Percentiles rank a stretch among this genome's conserved stretches.
Conservation (phyloP, 805 yeast species). For the Myxozyma kluyveri region DNA sequence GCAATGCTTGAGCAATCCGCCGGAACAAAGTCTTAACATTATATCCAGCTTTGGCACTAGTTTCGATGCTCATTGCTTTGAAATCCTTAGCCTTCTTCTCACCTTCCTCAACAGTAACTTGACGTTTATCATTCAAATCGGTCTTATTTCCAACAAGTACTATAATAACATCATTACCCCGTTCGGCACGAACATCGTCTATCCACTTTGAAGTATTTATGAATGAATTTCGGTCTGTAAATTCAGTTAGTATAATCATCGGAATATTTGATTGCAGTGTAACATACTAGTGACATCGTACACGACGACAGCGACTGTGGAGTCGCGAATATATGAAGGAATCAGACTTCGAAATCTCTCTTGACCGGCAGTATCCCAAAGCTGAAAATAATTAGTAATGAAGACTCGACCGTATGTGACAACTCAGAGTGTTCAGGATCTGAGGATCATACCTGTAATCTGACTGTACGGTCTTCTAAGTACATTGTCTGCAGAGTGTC, state of each 20-base stretch:
- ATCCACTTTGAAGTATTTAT: conserved; percentile 86
- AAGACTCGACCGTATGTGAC: no score
- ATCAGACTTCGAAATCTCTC: conserved; percentile 92
- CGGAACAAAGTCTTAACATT: conserved; percentile 88
- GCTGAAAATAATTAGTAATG: no score
- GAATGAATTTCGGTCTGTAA: conserved; percentile 58
- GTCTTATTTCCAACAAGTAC: conserved; percentile 92
- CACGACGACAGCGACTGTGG: conserved; percentile 95
- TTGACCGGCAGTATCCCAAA: conserved; percentile 91
- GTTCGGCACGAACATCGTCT: conserved; percentile 88
- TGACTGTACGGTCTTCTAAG: conserved; percentile 89
- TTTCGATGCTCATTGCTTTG: conserved; percentile 83
- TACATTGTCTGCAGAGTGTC: conserved; percentile 63
- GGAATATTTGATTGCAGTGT: background rate
- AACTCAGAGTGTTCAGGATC: background rate
- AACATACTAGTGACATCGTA: conserved; percentile 81
- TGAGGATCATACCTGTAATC: conserved; percentile 57
- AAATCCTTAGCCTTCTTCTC: conserved; percentile 71
- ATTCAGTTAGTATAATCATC: background rate
- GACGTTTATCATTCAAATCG: conserved; percentile 77
- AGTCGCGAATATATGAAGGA: conserved; percentile 93
- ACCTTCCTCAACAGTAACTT: conserved; percentile 85
- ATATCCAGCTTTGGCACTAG: conserved; percentile 92
- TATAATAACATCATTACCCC: conserved; percentile 84
- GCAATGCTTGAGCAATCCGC: conserved; percentile 84